Conservation (phyloP, 352 stramenopile genomes). For the Phytophthora multivora region DNA sequence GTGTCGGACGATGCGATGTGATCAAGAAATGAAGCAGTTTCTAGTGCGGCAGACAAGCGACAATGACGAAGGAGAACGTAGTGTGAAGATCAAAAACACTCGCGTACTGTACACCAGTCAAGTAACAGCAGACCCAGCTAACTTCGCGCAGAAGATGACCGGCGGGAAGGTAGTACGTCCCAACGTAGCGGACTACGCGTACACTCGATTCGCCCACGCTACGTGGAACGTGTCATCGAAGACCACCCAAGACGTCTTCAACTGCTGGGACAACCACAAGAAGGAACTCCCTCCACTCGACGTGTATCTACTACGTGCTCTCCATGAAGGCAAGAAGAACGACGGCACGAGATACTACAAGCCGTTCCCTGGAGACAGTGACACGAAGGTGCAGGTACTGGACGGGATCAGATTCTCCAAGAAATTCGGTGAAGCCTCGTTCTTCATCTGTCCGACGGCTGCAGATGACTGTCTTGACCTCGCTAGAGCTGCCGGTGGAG, state of each 20-base stretch:
- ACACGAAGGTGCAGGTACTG: conserved; percentile 33
- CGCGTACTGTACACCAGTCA: conserved; percentile 55
- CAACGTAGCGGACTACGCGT: conserved; percentile 39
- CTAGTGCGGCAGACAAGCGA: conserved; percentile 8
- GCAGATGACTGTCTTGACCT: conserved; percentile 73
- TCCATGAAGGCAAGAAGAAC: conserved; percentile 24
- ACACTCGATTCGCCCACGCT: conserved; percentile 50
- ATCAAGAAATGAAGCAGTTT: conserved; percentile 35
- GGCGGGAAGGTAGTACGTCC: neutral
- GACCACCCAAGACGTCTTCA: conserved; percentile 47
- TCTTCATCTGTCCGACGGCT: conserved; percentile 63
- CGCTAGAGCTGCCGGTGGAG: conserved; percentile 44
- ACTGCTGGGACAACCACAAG: conserved; percentile 45
- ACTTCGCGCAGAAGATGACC: conserved; percentile 13
- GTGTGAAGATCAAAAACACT: conserved; percentile 12
- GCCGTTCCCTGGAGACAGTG: conserved; percentile 19
- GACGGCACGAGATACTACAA: conserved; percentile 26
- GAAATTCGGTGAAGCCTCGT: conserved; percentile 42
- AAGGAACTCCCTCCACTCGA: conserved; percentile 47
- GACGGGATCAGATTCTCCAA: conserved; percentile 41
- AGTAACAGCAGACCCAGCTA: conserved; percentile 38
- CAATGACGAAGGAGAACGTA: neutral
- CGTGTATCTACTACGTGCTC: conserved; percentile 31
- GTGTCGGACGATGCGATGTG: conserved; percentile 29
- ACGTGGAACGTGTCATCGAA: conserved; percentile 48